A percentile compares a stretch with the other conserved stretches of the same genome.
These are phyloP conservation scores for Rhododendron henanense DNA, from an alignment of 148 eudicot genomes.

Conservation along the genomic window DNA sequence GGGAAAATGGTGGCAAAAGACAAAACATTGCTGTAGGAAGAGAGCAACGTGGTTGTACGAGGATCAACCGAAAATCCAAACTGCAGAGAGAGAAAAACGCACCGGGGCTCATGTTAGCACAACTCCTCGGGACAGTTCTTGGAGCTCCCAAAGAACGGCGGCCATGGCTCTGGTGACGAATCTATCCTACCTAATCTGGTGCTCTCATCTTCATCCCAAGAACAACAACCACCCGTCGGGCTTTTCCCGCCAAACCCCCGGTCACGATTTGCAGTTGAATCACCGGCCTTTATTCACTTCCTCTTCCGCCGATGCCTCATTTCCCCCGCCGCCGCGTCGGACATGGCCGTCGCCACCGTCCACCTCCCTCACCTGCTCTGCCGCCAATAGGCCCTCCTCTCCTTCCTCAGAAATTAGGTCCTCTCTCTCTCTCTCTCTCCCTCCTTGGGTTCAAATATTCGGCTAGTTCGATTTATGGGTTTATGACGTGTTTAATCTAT, in stretches of 20 bases:
- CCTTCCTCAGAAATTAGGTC: slow-evolving; percentile 15
- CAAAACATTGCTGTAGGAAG: background rate
- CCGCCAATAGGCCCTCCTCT: slow-evolving; percentile 13
- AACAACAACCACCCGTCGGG: slow-evolving; percentile 4
- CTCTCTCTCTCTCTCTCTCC: background rate
- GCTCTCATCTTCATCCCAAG: slow-evolving; percentile 9
- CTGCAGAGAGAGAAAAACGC: background rate
- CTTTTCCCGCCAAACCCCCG: slow-evolving; percentile 21
- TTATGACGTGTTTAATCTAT: background rate
- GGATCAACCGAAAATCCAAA: slow-evolving; percentile 17
- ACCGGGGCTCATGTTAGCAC: slow-evolving; percentile 9
- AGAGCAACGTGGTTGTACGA: slow-evolving; percentile 14
- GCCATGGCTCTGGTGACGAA: slow-evolving; percentile 29
- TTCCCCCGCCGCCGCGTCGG: background rate
- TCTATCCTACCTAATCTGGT: slow-evolving; percentile 12
- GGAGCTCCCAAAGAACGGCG: background rate
- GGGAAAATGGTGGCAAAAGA: too few species aligned
- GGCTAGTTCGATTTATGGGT: background rate
- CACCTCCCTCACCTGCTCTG: slow-evolving; percentile 43
- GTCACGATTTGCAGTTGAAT: background rate
- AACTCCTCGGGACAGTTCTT: background rate
- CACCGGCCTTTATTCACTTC: background rate
- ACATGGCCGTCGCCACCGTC: slow-evolving; percentile 3
- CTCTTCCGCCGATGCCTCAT: background rate
- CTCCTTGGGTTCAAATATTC: background rate